These are phyloP conservation scores for Starmerella etchellsii DNA, from an alignment of 805 yeast genomes.

Conservation along the genomic window DNA sequence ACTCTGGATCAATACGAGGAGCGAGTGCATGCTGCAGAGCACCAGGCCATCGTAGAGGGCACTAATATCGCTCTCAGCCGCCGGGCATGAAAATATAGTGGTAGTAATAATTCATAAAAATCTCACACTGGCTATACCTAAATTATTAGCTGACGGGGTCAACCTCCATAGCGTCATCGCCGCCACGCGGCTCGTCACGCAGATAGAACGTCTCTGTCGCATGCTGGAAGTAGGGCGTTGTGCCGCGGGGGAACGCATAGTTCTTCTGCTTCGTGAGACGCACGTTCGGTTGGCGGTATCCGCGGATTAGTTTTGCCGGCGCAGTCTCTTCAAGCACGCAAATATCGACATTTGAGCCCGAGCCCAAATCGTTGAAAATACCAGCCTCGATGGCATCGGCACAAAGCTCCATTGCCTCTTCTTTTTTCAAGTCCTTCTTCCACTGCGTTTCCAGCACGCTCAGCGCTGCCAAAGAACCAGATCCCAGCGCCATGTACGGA, in stretches of 20 bases:
- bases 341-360: conserved; percentile 94
- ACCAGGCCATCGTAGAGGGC: conserved; percentile 87
- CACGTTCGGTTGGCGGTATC: conserved; percentile 80
- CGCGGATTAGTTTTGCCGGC: conserved; percentile 65
- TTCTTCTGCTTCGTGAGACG: conserved; percentile 70
- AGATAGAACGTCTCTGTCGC: conserved; percentile 37
- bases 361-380: conserved; percentile 97
- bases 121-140: not conserved
- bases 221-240: conserved; percentile 69
- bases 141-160: too few species aligned
- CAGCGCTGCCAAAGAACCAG: conserved; percentile 98
- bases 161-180: conserved; percentile 42
- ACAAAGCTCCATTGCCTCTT: conserved; percentile 84
- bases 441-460: conserved; percentile 86
- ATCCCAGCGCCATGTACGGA: conserved; percentile 80
- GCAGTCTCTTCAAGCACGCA: conserved; percentile 90
- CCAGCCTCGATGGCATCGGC: conserved; percentile 93
- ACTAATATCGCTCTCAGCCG: conserved; percentile 45
- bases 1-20: conserved; percentile 64
- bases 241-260: conserved; percentile 81
- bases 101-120: not conserved
- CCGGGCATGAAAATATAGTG: not conserved
- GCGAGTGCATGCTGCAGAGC: conserved; percentile 76
- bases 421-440: conserved; percentile 64
- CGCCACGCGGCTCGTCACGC: conserved; percentile 41